A percentile compares a stretch with the other conserved stretches of the same genome.
Conservation (phyloP, 257 asterid genomes). For the Mentha longifolia region DNA sequence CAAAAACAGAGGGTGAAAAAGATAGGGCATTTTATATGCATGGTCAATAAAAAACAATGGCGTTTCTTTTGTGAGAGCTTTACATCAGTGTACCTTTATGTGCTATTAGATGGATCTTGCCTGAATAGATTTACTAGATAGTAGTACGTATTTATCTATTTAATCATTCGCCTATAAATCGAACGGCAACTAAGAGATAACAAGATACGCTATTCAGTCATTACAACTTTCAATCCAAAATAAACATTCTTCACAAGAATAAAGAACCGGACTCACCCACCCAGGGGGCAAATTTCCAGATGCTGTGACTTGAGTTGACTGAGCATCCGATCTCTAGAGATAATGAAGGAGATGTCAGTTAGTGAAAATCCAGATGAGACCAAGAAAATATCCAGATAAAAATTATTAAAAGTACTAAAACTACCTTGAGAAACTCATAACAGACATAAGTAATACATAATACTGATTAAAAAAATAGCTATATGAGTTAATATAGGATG, state of each 20-base stretch:
- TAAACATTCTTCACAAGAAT: constrained; percentile 23
- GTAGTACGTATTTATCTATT: neutral
- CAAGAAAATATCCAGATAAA: neutral
- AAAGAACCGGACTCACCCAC: constrained; percentile 74
- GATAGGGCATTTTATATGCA: constrained; percentile 12
- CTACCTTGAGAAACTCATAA: constrained; percentile 10
- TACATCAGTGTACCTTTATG: constrained; percentile 16
- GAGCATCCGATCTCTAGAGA: constrained; percentile 60
- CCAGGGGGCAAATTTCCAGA: constrained; percentile 71
- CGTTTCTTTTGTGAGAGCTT: constrained; percentile 7
- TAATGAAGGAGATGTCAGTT: constrained; percentile 15
- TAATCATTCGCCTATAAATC: neutral
- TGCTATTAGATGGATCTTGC: constrained; percentile 18
- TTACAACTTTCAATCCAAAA: neutral
- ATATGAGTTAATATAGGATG: constrained; percentile 6
- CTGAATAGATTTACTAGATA: constrained; percentile 3
- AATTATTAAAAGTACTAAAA: neutral
- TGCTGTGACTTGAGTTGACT: constrained; percentile 45
- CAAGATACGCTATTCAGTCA: constrained; percentile 3
- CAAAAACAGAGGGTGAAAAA: neutral
- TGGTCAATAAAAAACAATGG: constrained; percentile 3
- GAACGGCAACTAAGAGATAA: constrained; percentile 17
- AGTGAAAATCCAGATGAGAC: neutral
- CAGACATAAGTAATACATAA: neutral
- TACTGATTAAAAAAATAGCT: neutral